phyloP scores from a whole-genome alignment of 2,329 filamentous ascomycete genomes.

The Basipetospora chlamydospora region DNA sequence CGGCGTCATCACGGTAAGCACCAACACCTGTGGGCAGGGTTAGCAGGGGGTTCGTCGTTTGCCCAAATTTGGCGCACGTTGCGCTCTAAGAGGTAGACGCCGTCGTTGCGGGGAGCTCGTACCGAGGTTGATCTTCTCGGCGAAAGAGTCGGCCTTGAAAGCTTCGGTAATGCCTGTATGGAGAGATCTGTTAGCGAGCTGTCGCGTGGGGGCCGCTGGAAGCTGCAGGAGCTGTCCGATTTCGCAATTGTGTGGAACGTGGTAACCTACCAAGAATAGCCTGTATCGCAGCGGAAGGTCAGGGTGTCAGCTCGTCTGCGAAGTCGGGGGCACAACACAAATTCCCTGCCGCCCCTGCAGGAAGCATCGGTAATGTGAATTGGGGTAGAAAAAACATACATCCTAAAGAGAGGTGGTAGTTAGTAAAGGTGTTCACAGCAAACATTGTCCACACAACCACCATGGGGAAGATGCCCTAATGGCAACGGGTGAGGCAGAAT shows the following conservation, averaged over 20 bases:
- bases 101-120: constrained; percentile 22
- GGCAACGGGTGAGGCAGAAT: neutral
- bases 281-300: constrained; percentile 22
- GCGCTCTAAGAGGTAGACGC: neutral
- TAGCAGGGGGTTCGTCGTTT: constrained; percentile 1
- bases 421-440: neutral
- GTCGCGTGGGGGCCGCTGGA: constrained; percentile 2
- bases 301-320: neutral
- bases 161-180: constrained; percentile 77
- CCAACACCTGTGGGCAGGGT: constrained; percentile 53
- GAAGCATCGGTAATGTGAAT: neutral
- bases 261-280: constrained; percentile 57
- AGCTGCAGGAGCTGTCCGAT: too few species aligned
- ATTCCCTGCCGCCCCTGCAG: constrained; percentile 6
- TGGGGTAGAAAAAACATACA: constrained; percentile 2
- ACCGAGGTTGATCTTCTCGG: constrained; percentile 97
- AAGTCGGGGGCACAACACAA: too few species aligned
- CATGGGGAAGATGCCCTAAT: too few species aligned
- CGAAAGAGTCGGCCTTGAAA: constrained; percentile 90
- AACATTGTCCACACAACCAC: too few species aligned
- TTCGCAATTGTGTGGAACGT: constrained; percentile 5
- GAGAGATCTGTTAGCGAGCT: neutral
- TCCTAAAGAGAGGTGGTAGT: constrained; percentile 2
- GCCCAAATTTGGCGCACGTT: constrained; percentile 8
- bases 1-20: constrained; percentile 94